A percentile compares a stretch with the other conserved stretches of the same genome.
phyloP scores from a whole-genome alignment of 2,329 filamentous ascomycete genomes.

The Lecanosticta acicola region DNA sequence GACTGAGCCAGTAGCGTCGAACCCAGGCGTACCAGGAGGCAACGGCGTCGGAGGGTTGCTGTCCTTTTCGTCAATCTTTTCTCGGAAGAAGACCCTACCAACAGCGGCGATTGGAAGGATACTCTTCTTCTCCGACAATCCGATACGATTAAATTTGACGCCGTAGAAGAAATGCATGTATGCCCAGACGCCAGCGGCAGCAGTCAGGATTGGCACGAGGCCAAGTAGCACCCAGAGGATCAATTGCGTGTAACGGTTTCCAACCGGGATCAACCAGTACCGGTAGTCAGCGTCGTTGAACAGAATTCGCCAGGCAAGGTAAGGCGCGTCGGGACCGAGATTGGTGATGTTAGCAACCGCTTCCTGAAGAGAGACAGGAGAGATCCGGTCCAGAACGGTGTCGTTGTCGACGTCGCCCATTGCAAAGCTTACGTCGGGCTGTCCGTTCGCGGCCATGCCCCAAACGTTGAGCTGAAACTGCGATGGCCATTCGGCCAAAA shows the following conservation, averaged over 20 bases:
- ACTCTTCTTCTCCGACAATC: conserved; percentile 47
- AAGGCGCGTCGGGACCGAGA: conserved; percentile 47
- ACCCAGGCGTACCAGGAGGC: conserved; percentile 3
- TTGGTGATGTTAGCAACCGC: conserved; percentile 56
- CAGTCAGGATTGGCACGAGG: conserved; percentile 49
- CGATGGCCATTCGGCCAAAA: conserved; percentile 60
- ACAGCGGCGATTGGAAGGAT: conserved; percentile 28
- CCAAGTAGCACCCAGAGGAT: conserved; percentile 51
- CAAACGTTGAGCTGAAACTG: conserved; percentile 59
- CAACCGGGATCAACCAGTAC: conserved; percentile 50
- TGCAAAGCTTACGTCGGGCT: conserved; percentile 55
- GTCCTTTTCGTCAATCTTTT: conserved; percentile 24
- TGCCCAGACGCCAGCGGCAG: conserved; percentile 46
- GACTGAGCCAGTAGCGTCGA: conserved; percentile 15
- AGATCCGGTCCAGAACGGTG: conserved; percentile 55
- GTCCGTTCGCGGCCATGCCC: conserved; percentile 60
- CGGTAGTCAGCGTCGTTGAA: conserved; percentile 51
- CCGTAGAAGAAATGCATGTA: conserved; percentile 60
- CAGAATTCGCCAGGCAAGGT: conserved; percentile 51
- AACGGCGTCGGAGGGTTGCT: conserved; percentile 10
- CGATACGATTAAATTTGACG: conserved; percentile 58
- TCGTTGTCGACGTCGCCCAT: conserved; percentile 59
- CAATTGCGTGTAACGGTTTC: conserved; percentile 51
- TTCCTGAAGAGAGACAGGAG: conserved; percentile 52
- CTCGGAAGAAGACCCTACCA: conserved; percentile 20